These are phyloP conservation scores for Cystobasidium slooffiae DNA, from an alignment of 1,284 basidiomycete genomes.

Conservation along the genomic window DNA sequence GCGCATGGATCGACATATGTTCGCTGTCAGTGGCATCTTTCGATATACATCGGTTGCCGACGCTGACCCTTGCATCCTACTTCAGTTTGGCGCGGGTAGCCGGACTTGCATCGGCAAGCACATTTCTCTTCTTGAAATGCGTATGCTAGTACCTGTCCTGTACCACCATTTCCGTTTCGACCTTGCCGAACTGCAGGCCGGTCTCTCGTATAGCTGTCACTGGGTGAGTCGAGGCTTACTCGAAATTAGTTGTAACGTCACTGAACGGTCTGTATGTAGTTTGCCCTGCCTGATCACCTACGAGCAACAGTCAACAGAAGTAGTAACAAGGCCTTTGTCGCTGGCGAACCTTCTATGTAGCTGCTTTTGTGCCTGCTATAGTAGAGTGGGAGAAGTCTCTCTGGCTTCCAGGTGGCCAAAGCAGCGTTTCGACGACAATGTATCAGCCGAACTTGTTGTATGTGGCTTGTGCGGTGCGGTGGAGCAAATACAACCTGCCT, in stretches of 20 bases:
- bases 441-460: too few species aligned
- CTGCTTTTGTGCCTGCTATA: too few species aligned
- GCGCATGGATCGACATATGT: constrained; percentile 11
- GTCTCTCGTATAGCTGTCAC: not conserved
- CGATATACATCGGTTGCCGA: not conserved
- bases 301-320: too few species aligned
- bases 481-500: too few species aligned
- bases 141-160: not conserved
- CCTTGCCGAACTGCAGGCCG: not conserved
- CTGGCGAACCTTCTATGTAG: too few species aligned
- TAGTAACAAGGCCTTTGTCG: too few species aligned
- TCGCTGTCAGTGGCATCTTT: not conserved
- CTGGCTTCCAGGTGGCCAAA: too few species aligned
- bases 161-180: constrained; percentile 6
- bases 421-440: too few species aligned
- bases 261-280: not conserved
- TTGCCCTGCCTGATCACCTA: not conserved
- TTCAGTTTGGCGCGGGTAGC: constrained; percentile 1
- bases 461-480: too few species aligned
- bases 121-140: constrained; percentile 12
- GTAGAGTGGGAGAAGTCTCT: too few species aligned
- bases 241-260: not conserved
- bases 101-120: constrained; percentile 18
- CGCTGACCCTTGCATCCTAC: not conserved
- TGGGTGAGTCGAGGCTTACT: constrained; percentile 14